Evolutionary conservation across 139 green algal species (phyloP).

Genomic region (Diplosphaera chodatii): DNA sequence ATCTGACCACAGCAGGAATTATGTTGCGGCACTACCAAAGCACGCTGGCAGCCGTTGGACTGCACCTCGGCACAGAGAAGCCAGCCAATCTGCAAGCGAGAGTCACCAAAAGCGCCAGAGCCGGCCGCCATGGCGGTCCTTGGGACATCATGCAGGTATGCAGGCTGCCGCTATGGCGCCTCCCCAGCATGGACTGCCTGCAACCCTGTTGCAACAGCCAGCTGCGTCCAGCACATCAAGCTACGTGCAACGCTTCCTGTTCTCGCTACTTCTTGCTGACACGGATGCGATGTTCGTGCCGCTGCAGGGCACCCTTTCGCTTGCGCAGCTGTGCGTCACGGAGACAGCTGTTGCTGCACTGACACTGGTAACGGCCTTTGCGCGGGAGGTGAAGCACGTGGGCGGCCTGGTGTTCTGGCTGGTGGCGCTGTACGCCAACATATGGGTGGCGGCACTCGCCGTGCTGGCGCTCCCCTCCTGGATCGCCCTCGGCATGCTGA

Average conservation of each 20-base stretch:
- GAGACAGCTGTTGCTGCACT: not conserved
- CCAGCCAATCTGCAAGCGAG: not conserved
- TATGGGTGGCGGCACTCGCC: not conserved
- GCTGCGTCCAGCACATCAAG: too few relatives aligned
- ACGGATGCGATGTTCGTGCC: too few relatives aligned
- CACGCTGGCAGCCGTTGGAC: not conserved
- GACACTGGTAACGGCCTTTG: not conserved
- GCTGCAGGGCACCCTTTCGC: not conserved
- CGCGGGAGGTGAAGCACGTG: not conserved
- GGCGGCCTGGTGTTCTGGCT: not conserved
- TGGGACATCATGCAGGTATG: too few relatives aligned
- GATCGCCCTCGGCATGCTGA: not conserved
- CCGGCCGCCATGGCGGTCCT: too few relatives aligned
- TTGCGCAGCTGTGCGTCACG: not conserved
- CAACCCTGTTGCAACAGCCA: too few relatives aligned
- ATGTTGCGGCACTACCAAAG: not conserved
- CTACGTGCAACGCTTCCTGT: too few relatives aligned
- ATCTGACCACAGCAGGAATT: too few relatives aligned
- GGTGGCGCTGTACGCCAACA: not conserved
- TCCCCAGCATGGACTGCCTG: too few relatives aligned
- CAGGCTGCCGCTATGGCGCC: too few relatives aligned
- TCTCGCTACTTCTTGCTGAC: too few relatives aligned
- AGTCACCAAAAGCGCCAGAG: not conserved
- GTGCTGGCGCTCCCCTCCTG: not conserved
- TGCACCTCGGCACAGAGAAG: not conserved